Evolutionary conservation across 2,329 filamentous ascomycete species (phyloP).

Genomic region (Sporothrix schenckii): DNA sequence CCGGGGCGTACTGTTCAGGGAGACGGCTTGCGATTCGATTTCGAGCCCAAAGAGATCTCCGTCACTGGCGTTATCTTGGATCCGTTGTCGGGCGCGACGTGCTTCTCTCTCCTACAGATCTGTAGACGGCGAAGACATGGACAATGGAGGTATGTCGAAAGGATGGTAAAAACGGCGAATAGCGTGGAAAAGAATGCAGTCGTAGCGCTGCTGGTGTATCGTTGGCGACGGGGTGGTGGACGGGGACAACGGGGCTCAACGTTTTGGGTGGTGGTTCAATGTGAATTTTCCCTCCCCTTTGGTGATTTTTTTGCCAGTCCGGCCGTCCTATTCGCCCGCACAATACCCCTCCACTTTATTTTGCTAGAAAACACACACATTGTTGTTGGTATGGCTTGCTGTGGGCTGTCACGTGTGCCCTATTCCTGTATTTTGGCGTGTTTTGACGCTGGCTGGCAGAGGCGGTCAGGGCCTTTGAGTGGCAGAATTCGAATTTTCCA

Average conservation of each 20-base stretch:
- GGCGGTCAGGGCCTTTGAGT: slow-evolving; percentile 10
- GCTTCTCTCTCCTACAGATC: background rate
- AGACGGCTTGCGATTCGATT: background rate
- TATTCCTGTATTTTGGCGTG: slow-evolving; percentile 17
- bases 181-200: slow-evolving; percentile 20
- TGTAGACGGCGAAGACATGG: slow-evolving; percentile 22
- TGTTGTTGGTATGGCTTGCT: slow-evolving; percentile 21
- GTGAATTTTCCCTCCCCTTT: slow-evolving; percentile 24
- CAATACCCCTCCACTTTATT: slow-evolving; percentile 23
- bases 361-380: slow-evolving; percentile 16
- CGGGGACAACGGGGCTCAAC: slow-evolving; percentile 20
- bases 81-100: background rate
- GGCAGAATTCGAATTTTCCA: slow-evolving; percentile 26
- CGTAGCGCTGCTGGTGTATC: slow-evolving; percentile 4
- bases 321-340: slow-evolving; percentile 24
- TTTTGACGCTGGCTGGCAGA: background rate
- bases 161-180: background rate
- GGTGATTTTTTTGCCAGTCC: slow-evolving; percentile 28
- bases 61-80: slow-evolving; percentile 6
- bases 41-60: slow-evolving; percentile 18
- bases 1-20: background rate
- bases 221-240: slow-evolving; percentile 20
- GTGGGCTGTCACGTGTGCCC: slow-evolving; percentile 27
- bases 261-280: slow-evolving; percentile 27
- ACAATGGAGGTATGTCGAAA: background rate